Conservation (phyloP, 2,329 filamentous ascomycete genomes). For the Botrytis galanthina region DNA sequence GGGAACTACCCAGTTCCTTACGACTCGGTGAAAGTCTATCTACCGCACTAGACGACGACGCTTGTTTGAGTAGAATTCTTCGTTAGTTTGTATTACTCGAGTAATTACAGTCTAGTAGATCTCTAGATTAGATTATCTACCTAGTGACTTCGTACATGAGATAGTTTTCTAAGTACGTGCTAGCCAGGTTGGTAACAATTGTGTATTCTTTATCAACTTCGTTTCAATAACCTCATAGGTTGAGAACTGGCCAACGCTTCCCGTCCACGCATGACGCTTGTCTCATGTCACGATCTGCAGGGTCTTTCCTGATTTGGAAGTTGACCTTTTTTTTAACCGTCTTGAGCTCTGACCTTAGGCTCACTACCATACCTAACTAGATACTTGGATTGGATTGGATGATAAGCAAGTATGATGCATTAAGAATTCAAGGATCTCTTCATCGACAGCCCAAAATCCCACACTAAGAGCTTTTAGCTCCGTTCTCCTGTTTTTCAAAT, state of each 20-base stretch:
- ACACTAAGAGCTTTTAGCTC: not conserved
- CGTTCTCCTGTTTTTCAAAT: conserved; percentile 1
- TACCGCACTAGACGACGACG: not conserved
- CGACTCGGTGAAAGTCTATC: not conserved
- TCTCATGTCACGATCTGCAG: conserved; percentile 6
- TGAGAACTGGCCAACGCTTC: conserved; percentile 5
- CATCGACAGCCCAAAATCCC: not conserved
- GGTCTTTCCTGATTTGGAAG: not conserved
- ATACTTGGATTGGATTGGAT: conserved; percentile 1
- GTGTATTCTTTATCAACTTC: not conserved
- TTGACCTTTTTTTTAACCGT: not conserved
- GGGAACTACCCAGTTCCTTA: not conserved
- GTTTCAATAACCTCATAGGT: not conserved
- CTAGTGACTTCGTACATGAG: not conserved
- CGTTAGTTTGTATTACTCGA: not conserved
- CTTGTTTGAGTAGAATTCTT: not conserved
- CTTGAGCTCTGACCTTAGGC: not conserved
- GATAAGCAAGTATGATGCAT: conserved; percentile 3
- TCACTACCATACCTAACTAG: not conserved
- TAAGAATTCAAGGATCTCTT: not conserved
- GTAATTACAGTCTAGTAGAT: not conserved
- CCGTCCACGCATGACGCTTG: not conserved
- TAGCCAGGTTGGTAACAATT: not conserved
- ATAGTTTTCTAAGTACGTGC: not conserved
- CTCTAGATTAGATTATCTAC: not conserved